These are phyloP conservation scores for Thermoascus crustaceus DNA, from an alignment of 2,329 filamentous ascomycete species.

Conservation along the genomic window DNA sequence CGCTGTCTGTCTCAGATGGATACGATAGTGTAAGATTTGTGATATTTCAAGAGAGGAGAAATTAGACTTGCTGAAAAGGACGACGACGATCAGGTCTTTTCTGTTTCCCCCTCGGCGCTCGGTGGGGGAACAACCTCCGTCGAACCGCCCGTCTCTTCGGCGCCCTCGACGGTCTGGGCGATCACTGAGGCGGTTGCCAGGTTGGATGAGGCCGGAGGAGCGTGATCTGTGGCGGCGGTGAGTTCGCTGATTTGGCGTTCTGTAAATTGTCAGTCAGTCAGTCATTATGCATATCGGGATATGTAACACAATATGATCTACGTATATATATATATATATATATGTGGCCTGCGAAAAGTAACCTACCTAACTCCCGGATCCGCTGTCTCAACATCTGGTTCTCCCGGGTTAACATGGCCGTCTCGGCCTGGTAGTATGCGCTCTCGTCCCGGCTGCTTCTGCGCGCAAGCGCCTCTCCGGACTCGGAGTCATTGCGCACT, in stretches of 20 bases:
- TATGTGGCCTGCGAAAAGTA: too few species aligned
- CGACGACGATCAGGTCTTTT: too few species aligned
- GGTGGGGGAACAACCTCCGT: too few species aligned
- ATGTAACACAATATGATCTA: neutral
- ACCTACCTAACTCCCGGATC: conserved; percentile 40
- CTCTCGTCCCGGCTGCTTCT: conserved; percentile 39
- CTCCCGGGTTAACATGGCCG: conserved; percentile 38
- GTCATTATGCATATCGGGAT: too few species aligned
- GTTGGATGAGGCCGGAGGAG: conserved; percentile 12
- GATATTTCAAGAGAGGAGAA: too few species aligned
- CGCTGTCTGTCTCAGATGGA: too few species aligned
- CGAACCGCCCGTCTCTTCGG: too few species aligned
- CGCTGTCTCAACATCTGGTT: conserved; percentile 42
- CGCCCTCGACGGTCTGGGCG: neutral
- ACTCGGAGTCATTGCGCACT: conserved; percentile 14
- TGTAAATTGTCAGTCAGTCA: conserved; percentile 6
- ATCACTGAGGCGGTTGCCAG: conserved; percentile 10
- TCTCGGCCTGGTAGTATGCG: conserved; percentile 42
- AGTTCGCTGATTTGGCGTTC: conserved; percentile 25
- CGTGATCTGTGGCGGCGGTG: conserved; percentile 13
- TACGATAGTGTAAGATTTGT: too few species aligned
- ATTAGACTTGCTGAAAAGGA: too few species aligned
- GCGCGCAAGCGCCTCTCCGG: conserved; percentile 21
- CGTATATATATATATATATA: neutral
- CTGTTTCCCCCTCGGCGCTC: too few species aligned